Evolutionary conservation across 495 filamentous ascomycete species (phyloP).

Genomic region (Oidiodendron maius): DNA sequence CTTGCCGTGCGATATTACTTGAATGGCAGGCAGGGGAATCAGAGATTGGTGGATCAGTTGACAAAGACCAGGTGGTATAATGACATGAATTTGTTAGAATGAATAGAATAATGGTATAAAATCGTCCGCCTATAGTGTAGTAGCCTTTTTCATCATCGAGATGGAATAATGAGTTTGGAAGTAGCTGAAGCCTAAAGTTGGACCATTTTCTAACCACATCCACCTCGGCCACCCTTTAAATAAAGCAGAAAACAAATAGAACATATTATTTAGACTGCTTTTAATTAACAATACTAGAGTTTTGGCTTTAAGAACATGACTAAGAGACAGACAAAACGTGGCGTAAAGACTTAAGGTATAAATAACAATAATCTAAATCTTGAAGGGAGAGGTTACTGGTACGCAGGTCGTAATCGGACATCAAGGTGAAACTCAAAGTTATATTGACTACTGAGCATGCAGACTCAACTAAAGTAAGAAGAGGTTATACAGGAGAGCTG

Average conservation of each 20-base stretch:
- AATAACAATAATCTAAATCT: constrained; percentile 2
- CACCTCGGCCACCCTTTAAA: background rate
- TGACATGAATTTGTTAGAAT: background rate
- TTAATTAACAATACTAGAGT: background rate
- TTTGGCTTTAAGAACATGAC: background rate
- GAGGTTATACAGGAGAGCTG: too few species aligned
- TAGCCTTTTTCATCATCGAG: background rate
- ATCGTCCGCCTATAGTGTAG: background rate
- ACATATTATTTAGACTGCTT: background rate
- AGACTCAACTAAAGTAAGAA: too few species aligned
- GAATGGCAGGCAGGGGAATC: background rate
- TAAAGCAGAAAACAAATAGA: background rate
- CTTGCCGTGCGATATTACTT: background rate
- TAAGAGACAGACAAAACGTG: background rate
- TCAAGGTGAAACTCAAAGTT: too few species aligned
- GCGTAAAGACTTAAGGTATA: background rate
- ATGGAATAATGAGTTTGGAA: background rate
- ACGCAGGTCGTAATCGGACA: too few species aligned
- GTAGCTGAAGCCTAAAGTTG: background rate
- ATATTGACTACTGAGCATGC: too few species aligned
- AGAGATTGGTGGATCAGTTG: background rate
- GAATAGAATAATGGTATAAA: background rate
- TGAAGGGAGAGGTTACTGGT: too few species aligned
- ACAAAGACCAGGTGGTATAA: too few species aligned
- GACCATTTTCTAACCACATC: background rate